phyloP scores from a whole-genome alignment of 2,329 filamentous ascomycete genomes.

The Fusarium goolgardi region DNA sequence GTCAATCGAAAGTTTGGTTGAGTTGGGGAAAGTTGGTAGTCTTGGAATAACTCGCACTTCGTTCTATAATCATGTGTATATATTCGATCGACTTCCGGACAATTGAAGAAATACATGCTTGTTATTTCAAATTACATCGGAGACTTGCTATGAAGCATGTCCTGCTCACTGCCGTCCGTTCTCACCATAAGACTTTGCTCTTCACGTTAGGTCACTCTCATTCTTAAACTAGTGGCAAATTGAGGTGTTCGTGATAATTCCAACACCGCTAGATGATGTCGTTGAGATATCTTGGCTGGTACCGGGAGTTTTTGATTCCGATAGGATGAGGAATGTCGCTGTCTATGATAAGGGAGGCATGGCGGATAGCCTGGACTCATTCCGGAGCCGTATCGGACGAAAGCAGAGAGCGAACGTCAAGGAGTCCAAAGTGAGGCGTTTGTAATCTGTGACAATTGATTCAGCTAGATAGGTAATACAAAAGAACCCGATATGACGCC shows the following conservation, averaged over 20 bases:
- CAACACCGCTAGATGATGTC: slow-evolving; percentile 57
- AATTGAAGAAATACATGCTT: not conserved
- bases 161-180: not conserved
- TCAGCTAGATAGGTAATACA: not conserved
- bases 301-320: slow-evolving; percentile 51
- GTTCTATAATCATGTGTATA: not conserved
- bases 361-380: slow-evolving; percentile 54
- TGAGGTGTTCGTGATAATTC: slow-evolving; percentile 64
- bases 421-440: not conserved
- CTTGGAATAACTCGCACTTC: not conserved
- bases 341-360: slow-evolving; percentile 63
- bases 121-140: no score
- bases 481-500: not conserved
- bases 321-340: slow-evolving; percentile 66
- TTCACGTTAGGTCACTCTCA: not conserved
- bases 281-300: slow-evolving; percentile 58
- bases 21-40: not conserved
- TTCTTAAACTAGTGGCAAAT: slow-evolving; percentile 53
- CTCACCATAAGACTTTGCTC: not conserved
- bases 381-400: not conserved
- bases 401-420: not conserved
- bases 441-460: not conserved
- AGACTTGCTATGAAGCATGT: not conserved
- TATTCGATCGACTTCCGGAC: not conserved
- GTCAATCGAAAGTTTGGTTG: not conserved